A percentile compares a stretch with the other conserved stretches of the same genome.
Evolutionary conservation across 208 protist genomes (phyloP).

Genomic region (Herpetomonas tarakana): DNA sequence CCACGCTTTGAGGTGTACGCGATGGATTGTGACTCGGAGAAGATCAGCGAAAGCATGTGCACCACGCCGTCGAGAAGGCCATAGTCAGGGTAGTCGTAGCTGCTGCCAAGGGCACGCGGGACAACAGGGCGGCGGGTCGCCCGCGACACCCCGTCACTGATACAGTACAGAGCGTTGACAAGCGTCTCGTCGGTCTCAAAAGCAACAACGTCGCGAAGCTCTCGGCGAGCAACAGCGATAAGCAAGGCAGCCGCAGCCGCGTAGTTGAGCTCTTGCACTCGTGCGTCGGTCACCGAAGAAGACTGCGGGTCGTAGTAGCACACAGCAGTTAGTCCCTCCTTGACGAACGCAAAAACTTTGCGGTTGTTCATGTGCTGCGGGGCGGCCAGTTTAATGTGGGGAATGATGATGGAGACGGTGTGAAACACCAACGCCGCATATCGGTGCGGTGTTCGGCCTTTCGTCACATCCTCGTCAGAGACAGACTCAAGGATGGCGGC

Average conservation of each 20-base stretch:
- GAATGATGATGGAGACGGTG: conserved; percentile 69
- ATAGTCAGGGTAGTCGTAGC: conserved; percentile 86
- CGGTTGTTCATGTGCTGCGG: conserved; percentile 75
- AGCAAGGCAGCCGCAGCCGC: conserved; percentile 68
- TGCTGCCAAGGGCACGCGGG: conserved; percentile 70
- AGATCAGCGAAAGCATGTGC: conserved; percentile 86
- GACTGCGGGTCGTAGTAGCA: conserved; percentile 55
- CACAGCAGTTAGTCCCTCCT: conserved; percentile 50
- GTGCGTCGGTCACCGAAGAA: conserved; percentile 9
- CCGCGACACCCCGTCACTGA: conserved; percentile 24
- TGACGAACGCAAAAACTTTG: conserved; percentile 58
- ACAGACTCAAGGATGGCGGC: conserved; percentile 64
- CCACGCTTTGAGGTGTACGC: conserved; percentile 38
- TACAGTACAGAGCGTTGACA: conserved; percentile 23
- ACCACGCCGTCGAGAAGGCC: conserved; percentile 87
- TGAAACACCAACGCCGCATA: conserved; percentile 73
- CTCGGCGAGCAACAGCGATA: conserved; percentile 74
- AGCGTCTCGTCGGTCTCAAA: conserved; percentile 54
- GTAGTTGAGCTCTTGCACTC: conserved; percentile 48
- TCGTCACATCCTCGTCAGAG: conserved; percentile 33
- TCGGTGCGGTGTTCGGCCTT: conserved; percentile 41
- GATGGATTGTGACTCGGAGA: conserved; percentile 66
- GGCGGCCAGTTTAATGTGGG: conserved; percentile 83
- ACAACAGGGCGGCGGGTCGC: conserved; percentile 30
- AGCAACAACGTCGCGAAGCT: conserved; percentile 78